Percentiles rank a stretch among this genome's conserved stretches.
Conservation (phyloP, 2,329 filamentous ascomycete genomes). For the Remersonia thermophila region DNA sequence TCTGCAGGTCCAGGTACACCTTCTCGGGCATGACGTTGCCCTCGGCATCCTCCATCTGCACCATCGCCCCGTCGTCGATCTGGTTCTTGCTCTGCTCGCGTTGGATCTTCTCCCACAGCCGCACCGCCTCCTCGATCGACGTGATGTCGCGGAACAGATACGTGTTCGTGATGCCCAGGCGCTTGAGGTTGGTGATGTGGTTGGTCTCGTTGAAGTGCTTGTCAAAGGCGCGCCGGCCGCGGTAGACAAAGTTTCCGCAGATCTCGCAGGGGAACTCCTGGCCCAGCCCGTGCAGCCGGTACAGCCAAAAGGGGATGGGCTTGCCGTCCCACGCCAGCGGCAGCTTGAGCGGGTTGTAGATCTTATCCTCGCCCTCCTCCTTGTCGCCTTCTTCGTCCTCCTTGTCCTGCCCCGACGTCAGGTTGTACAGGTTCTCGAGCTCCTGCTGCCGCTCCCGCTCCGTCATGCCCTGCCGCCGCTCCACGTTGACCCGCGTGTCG, state of each 20-base stretch:
- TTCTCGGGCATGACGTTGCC: slow-evolving; percentile 99
- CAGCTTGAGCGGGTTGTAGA: slow-evolving; percentile 94
- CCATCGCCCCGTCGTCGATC: slow-evolving; percentile 66
- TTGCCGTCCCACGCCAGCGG: slow-evolving; percentile 97
- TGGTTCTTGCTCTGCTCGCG: slow-evolving; percentile 68
- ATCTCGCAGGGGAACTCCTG: slow-evolving; percentile 95
- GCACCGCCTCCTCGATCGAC: slow-evolving; percentile 75
- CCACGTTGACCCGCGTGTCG: slow-evolving; percentile 87
- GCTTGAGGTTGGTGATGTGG: slow-evolving; percentile 88
- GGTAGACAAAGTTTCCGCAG: slow-evolving; percentile 98
- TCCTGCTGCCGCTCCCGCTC: slow-evolving; percentile 91
- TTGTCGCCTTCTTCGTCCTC: slow-evolving; percentile 56
- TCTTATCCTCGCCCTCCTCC: slow-evolving; percentile 69
- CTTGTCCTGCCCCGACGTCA: slow-evolving; percentile 33
- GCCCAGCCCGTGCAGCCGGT: slow-evolving; percentile 88
- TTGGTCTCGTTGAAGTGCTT: slow-evolving; percentile 95
- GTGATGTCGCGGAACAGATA: slow-evolving; percentile 90
- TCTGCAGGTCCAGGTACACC: slow-evolving; percentile 90
- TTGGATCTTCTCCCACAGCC: slow-evolving; percentile 88
- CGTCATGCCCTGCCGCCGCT: slow-evolving; percentile 95
- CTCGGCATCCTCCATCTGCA: slow-evolving; percentile 96
- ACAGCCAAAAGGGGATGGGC: slow-evolving; percentile 97
- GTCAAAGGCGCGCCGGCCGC: slow-evolving; percentile 89
- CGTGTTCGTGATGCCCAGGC: slow-evolving; percentile 84
- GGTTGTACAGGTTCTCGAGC: slow-evolving; percentile 66